These are phyloP conservation scores for Wallacemonas sp. DNA, from an alignment of 208 protist genomes.

Conservation along the genomic window DNA sequence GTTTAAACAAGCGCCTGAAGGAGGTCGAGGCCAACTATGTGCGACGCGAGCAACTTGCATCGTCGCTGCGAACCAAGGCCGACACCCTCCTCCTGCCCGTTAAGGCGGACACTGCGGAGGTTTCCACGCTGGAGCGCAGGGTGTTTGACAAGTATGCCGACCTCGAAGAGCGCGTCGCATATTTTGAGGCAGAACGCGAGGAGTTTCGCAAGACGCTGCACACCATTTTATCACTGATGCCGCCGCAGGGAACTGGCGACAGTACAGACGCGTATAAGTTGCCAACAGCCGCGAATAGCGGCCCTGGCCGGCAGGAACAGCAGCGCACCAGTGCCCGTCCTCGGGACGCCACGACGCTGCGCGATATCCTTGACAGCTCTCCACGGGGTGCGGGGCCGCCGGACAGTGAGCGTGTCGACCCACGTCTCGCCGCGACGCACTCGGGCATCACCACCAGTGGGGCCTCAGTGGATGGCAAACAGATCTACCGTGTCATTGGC, in stretches of 20 bases:
- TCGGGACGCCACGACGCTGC: neutral
- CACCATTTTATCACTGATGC: conserved; percentile 49
- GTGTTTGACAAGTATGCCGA: conserved; percentile 56
- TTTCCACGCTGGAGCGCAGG: conserved; percentile 47
- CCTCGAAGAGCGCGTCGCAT: conserved; percentile 73
- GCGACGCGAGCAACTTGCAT: conserved; percentile 43
- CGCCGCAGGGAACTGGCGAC: conserved; percentile 10
- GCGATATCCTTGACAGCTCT: neutral
- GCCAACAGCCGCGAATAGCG: conserved; percentile 7
- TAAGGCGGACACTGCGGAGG: conserved; percentile 59
- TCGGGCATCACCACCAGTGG: neutral
- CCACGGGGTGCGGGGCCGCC: neutral
- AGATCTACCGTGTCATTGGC: conserved; percentile 24
- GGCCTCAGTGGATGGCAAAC: neutral
- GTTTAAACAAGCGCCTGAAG: conserved; percentile 39
- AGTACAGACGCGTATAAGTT: neutral
- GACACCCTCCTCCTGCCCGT: conserved; percentile 46
- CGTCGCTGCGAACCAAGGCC: conserved; percentile 51
- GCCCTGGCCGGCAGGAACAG: neutral
- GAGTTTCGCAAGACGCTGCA: conserved; percentile 56
- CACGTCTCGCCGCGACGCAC: conserved; percentile 11
- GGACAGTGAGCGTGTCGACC: conserved; percentile 3
- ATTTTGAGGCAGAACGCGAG: conserved; percentile 69
- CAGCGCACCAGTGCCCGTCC: neutral
- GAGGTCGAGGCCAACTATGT: conserved; percentile 49